These are phyloP conservation scores for Pleodorina starrii DNA, from an alignment of 139 green algal species.

Conservation along the genomic window DNA sequence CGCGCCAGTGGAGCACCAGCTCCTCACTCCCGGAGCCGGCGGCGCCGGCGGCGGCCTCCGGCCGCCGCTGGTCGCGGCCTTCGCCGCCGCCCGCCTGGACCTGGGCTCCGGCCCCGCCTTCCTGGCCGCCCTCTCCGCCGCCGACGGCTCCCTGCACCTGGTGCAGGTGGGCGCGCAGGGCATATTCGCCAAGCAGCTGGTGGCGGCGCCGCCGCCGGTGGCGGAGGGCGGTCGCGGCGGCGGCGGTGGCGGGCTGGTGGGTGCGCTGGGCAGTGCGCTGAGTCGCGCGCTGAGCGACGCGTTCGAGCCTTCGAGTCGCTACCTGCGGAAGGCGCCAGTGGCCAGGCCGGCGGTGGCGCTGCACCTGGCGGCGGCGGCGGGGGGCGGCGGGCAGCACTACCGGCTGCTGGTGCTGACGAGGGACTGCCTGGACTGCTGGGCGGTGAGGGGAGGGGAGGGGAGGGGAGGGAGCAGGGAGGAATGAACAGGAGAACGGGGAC, in stretches of 20 bases:
- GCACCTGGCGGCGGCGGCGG: not conserved
- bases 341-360: constrained; percentile 29
- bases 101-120: constrained; percentile 31
- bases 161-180: not conserved
- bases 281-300: constrained; percentile 46
- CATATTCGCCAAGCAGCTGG: constrained; percentile 47
- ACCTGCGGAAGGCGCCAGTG: constrained; percentile 35
- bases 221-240: not conserved
- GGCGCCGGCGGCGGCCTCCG: not conserved
- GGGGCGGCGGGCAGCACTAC: constrained; percentile 26
- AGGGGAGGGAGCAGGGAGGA: not conserved
- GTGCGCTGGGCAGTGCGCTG: constrained; percentile 40
- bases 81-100: constrained; percentile 21
- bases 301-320: constrained; percentile 54
- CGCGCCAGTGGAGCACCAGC: constrained; percentile 42
- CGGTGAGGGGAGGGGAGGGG: constrained; percentile 36
- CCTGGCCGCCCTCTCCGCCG: constrained; percentile 35
- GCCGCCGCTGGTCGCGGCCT: constrained; percentile 25
- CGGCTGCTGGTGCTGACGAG: constrained; percentile 54
- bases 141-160: constrained; percentile 50
- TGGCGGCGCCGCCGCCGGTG: not conserved
- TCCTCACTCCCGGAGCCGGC: not conserved
- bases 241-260: constrained; percentile 44
- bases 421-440: constrained; percentile 56
- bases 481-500: not conserved